Base-by-base conservation (phyloP, 805 yeast genomes). In the Metschnikowia similis region DNA sequence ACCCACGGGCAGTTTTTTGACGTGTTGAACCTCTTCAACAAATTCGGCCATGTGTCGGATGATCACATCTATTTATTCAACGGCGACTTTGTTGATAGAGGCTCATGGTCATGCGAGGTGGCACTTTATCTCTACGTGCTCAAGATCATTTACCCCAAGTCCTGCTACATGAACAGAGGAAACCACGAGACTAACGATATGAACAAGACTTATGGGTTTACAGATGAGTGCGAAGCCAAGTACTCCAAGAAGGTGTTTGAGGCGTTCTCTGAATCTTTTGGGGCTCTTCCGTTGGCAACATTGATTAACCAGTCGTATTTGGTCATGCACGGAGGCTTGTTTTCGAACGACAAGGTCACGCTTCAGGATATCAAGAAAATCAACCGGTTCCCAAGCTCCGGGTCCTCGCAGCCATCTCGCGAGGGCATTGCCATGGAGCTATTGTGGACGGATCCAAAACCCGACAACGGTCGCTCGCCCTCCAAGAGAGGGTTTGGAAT, bases 31-130 rank as follows among this genome's bases (percentile, higher is more conserved):
- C 76, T 94, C 47, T 92, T 94, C 67, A 66, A 77, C 32, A 75
- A 65, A 40, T 91, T 83, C 62, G 98, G 98, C 13, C 69, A 75
- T 58, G 95, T 92, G 0, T 63, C 75, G 4, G 72, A 76, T 2
- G 67, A 71, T 3, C 97, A 91, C 64, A 76, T 83, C 4, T 94
- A 88, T 64, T 69, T 94, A 43, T 92, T 94, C 74, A 94, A 94
- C 62, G 99, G 99, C 40, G 99, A 94, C 69, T 92, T 94, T 69
- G 99, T 94, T 4, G 99, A 94, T 66, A 79, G 99, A 62, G 99
- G 99, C 6, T 87, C 96, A 14, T 92, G 99, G 98, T 89, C 97
- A 4, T 88, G 96, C 63, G 99, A 94, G 65, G 96, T 94, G 42
- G 97, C 97, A 1, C 70, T 94, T 42, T 73, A 86, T 30, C 76